phyloP scores from a whole-genome alignment of 768 basidiomycete genomes.

The Cystobasidium ongulense region DNA sequence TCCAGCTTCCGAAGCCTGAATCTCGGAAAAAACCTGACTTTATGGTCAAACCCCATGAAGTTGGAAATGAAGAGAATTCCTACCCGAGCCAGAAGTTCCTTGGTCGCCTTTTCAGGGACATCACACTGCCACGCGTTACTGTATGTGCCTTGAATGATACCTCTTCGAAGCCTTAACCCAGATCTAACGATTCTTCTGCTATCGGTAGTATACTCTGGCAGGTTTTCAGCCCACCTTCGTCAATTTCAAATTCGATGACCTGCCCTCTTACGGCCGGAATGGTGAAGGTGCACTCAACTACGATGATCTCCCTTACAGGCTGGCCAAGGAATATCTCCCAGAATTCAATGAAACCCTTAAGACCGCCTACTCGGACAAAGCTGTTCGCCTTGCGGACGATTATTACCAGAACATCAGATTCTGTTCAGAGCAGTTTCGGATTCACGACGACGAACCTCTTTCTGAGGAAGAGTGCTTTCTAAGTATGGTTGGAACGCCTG shows the following conservation, averaged over 20 bases:
- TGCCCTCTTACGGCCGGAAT: not conserved
- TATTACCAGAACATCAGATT: not conserved
- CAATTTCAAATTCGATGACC: not conserved
- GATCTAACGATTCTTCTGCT: too few species aligned
- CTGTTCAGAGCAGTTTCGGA: not conserved
- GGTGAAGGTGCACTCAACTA: not conserved
- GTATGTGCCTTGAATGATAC: not conserved
- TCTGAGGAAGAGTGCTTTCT: not conserved
- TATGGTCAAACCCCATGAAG: not conserved
- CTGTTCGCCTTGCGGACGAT: not conserved
- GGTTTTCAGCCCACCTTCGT: not conserved
- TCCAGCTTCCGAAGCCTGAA: not conserved
- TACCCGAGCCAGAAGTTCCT: not conserved
- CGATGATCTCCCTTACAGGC: not conserved
- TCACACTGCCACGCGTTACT: not conserved
- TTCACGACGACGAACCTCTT: not conserved
- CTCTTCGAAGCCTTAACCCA: too few species aligned
- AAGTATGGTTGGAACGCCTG: not conserved
- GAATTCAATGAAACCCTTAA: not conserved
- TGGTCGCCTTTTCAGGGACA: not conserved
- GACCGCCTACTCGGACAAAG: not conserved
- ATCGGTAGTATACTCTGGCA: too few species aligned
- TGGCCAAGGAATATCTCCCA: not conserved
- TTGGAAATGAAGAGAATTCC: not conserved
- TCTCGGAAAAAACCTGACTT: not conserved